A percentile compares a stretch with the other conserved stretches of the same genome.
Evolutionary conservation across 2,329 filamentous ascomycete species (phyloP).

Genomic region (Stagonosporopsis vannaccii): DNA sequence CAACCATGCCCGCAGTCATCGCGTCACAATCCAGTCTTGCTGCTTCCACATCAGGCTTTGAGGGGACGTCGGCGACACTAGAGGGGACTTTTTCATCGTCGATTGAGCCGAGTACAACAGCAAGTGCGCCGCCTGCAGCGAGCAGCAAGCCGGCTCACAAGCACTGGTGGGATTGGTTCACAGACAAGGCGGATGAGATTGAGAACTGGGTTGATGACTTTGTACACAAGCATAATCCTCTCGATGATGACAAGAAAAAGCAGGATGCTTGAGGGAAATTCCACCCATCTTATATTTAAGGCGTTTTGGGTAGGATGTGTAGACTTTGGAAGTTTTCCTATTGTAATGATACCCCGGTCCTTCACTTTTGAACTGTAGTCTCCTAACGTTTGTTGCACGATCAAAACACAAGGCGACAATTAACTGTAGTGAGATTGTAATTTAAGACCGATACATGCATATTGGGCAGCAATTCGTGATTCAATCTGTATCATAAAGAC

Average conservation of each 20-base stretch:
- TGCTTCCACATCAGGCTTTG: conserved; percentile 32
- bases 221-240: conserved; percentile 39
- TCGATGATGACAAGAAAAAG: conserved; percentile 8
- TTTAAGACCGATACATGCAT: too few relatives aligned
- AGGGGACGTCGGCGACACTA: conserved; percentile 19
- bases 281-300: not conserved
- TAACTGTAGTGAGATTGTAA: too few relatives aligned
- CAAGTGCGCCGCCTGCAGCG: conserved; percentile 24
- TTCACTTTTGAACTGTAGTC: not conserved
- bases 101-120: conserved; percentile 23
- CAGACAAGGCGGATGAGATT: conserved; percentile 45
- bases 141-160: conserved; percentile 19
- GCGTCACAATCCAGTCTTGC: conserved; percentile 32
- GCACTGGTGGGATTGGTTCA: conserved; percentile 49
- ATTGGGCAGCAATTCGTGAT: not conserved
- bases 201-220: conserved; percentile 48
- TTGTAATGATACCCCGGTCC: not conserved
- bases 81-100: conserved; percentile 7
- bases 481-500: not conserved
- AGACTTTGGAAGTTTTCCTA: not conserved
- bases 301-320: not conserved
- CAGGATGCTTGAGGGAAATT: not conserved
- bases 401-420: not conserved
- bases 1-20: conserved; percentile 25
- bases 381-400: not conserved